Evolutionary conservation across 2,329 filamentous ascomycete species (phyloP), one percentile per base, ranked within the genome.

Genomic region (Pseudogymnoascus sp.): DNA sequence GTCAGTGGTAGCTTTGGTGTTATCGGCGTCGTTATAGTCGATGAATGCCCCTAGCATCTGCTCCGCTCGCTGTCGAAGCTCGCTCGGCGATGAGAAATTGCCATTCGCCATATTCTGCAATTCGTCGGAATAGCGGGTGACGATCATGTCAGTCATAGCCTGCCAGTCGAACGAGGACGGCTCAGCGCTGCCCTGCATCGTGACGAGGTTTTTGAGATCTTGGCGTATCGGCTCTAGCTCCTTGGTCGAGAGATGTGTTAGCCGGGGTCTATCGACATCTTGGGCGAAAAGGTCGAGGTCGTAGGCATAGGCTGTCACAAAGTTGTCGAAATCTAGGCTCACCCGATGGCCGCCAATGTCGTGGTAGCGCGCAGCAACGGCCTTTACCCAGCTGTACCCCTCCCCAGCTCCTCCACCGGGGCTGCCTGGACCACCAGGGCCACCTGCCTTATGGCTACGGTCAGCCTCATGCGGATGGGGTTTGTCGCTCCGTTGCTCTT

Each of bases 91-190:
- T 59, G 44, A 29, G 60, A 72, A 62, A 62, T 73, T 42, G 60
- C 62, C 9, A 78, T 35, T 35, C 33, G 33, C 33, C 33, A 35
- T 35, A 35, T 35, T 35, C 33, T 74, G 72, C 29, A 92, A 74
- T 23, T 84, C 77, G 33, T 81, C 76, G 3, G 81, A 80, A 68
- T 88, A 91, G 1, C 88, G 81, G 4, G 77, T 72, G 3, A 90
- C 78, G 3, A 92, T 76, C 78, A 88, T 80, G 68, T 93, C 89
- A 0, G 81, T 79, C 1, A 88, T 76, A 0, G 76, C 79, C 70
- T 91, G 89, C 89, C 89, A 92, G 68, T 90, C 76, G 26, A 83
- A 40, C 26, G 38, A 26, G 2, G 42, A 19, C 10, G 13, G n/a
- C 15, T 37, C n/a, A 13, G 59, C 2, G 13, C 69, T 40, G 4